Conservation (phyloP, 2,329 filamentous ascomycete species). For the Phaeomoniella chlamydospora region DNA sequence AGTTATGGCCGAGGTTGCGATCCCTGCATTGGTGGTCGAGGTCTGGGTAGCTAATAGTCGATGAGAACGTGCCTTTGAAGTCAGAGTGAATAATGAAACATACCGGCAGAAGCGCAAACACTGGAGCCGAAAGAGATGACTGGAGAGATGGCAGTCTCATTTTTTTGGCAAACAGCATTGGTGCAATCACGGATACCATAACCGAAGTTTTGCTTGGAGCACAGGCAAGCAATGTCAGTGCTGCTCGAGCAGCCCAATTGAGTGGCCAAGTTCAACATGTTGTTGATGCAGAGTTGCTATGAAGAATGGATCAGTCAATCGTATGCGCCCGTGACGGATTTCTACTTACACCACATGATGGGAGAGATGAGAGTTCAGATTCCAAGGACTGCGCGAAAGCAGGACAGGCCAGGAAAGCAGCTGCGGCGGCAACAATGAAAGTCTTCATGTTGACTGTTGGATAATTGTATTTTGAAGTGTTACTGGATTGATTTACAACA, state of each 20-base stretch:
- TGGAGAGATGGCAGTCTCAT: slow-evolving; percentile 15
- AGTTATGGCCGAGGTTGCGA: not conserved
- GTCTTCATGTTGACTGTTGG: slow-evolving; percentile 17
- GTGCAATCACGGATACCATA: slow-evolving; percentile 33
- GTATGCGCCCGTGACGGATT: not conserved
- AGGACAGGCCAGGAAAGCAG: slow-evolving; percentile 9
- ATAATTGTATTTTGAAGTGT: slow-evolving; percentile 11
- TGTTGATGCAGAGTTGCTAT: slow-evolving; percentile 28
- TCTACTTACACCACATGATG: slow-evolving; percentile 14
- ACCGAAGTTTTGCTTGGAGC: slow-evolving; percentile 23
- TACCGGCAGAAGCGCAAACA: slow-evolving; percentile 19
- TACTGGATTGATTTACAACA: slow-evolving; percentile 1
- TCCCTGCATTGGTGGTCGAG: slow-evolving; percentile 1
- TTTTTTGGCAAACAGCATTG: slow-evolving; percentile 22
- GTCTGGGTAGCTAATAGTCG: not conserved
- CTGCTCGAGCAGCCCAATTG: slow-evolving; percentile 22
- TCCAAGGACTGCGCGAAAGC: slow-evolving; percentile 6
- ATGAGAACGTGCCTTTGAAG: slow-evolving; percentile 1
- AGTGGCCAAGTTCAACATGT: slow-evolving; percentile 25
- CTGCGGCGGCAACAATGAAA: slow-evolving; percentile 9
- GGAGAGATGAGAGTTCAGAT: slow-evolving; percentile 9
- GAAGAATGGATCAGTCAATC: slow-evolving; percentile 5
- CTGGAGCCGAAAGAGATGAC: slow-evolving; percentile 19
- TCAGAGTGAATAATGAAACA: slow-evolving; percentile 2
- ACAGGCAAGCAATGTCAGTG: slow-evolving; percentile 22